Conservation (phyloP, 2,329 filamentous ascomycete species). For the Colletotrichum incanum region DNA sequence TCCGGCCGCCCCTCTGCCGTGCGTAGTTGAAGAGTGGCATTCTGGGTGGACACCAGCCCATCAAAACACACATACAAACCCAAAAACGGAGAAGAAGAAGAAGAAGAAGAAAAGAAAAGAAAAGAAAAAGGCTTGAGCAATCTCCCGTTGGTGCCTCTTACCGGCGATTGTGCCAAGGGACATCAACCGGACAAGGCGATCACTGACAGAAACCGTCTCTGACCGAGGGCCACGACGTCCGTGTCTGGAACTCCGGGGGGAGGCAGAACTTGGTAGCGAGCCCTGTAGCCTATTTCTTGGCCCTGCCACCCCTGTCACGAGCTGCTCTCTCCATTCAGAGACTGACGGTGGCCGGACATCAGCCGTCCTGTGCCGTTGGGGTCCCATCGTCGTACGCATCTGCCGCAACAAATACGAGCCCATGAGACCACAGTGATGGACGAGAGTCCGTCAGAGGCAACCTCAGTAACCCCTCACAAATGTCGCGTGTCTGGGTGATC, state of each 20-base stretch:
- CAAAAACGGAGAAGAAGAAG: neutral
- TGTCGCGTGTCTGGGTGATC: slow-evolving; percentile 24
- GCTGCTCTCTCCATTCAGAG: slow-evolving; percentile 25
- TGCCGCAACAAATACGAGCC: slow-evolving; percentile 4
- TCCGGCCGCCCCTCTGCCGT: neutral
- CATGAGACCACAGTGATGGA: slow-evolving; percentile 29
- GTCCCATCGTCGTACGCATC: neutral
- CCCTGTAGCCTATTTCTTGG: slow-evolving; percentile 26
- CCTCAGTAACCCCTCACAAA: neutral
- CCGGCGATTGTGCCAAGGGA: neutral
- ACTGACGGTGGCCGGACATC: slow-evolving; percentile 2
- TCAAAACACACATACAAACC: neutral
- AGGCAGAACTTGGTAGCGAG: slow-evolving; percentile 29
- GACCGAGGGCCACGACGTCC: neutral
- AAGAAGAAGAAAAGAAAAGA: too few relatives aligned
- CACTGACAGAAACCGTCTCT: neutral
- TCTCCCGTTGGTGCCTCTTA: neutral
- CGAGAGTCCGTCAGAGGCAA: neutral
- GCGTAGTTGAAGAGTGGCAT: neutral
- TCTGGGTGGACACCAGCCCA: neutral
- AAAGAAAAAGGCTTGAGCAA: neutral
- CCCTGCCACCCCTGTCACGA: slow-evolving; percentile 24
- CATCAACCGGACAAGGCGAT: neutral
- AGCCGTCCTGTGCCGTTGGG: neutral
- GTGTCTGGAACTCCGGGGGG: neutral